Percentiles rank a stretch among this genome's conserved stretches.
phyloP scores from a whole-genome alignment of 805 yeast genomes.

The Barnettozyma botsteinii region DNA sequence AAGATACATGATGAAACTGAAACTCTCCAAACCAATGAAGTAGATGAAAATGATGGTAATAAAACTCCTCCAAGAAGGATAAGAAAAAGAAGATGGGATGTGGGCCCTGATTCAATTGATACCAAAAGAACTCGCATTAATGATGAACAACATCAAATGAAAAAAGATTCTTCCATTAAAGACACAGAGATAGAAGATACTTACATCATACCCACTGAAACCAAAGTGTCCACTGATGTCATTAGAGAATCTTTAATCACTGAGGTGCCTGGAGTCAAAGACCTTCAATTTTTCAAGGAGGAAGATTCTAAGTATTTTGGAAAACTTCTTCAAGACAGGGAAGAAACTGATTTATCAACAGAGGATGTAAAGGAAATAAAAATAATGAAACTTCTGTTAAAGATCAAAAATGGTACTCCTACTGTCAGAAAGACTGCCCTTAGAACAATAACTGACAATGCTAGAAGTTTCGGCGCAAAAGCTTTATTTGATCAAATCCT shows the following conservation, averaged over 20 bases:
- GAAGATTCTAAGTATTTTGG: constrained; percentile 71
- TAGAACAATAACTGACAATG: constrained; percentile 58
- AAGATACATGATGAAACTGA: neutral
- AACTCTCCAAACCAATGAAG: neutral
- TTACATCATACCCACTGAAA: constrained; percentile 50
- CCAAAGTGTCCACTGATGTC: constrained; percentile 24
- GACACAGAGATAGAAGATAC: constrained; percentile 20
- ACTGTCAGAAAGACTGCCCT: constrained; percentile 61
- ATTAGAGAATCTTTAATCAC: constrained; percentile 37
- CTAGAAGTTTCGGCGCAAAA: constrained; percentile 63
- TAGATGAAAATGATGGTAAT: constrained; percentile 11
- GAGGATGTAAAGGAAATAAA: constrained; percentile 56
- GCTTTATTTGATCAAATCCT: constrained; percentile 63
- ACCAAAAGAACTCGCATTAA: constrained; percentile 19
- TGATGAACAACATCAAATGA: neutral
- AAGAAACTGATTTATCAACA: constrained; percentile 32
- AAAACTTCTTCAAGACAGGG: constrained; percentile 37
- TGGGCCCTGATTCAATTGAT: constrained; percentile 13
- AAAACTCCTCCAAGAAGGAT: constrained; percentile 26
- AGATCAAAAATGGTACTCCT: constrained; percentile 75
- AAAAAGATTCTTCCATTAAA: neutral
- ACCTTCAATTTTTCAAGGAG: constrained; percentile 62
- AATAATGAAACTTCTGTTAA: constrained; percentile 57
- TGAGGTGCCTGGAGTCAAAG: constrained; percentile 60
- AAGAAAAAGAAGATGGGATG: constrained; percentile 23